Percentiles rank a stretch among this genome's conserved stretches.
These are phyloP conservation scores for Hypoxylon sp. DNA, from an alignment of 2,329 filamentous ascomycete species.

Conservation along the genomic window DNA sequence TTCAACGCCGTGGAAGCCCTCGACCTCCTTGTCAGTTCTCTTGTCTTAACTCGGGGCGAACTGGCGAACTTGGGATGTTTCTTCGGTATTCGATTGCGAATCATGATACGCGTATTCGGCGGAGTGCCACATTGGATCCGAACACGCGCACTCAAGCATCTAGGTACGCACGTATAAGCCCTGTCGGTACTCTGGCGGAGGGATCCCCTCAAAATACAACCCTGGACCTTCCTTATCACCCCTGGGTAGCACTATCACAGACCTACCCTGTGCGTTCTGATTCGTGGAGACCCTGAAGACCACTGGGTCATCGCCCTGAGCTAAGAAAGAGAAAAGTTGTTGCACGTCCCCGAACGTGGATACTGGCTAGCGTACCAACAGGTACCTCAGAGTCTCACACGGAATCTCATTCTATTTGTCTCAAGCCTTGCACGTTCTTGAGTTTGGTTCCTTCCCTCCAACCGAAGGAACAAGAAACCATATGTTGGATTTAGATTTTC, in stretches of 20 bases:
- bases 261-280: conserved; percentile 28
- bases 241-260: conserved; percentile 31
- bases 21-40: conserved; percentile 8
- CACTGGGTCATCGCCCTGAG: conserved; percentile 35
- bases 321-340: conserved; percentile 22
- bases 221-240: conserved; percentile 21
- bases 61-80: conserved; percentile 23
- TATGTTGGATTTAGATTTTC: conserved; percentile 1
- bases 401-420: conserved; percentile 26
- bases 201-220: conserved; percentile 40
- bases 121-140: conserved; percentile 2
- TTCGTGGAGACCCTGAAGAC: conserved; percentile 25
- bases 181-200: conserved; percentile 29
- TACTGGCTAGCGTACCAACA: conserved; percentile 24
- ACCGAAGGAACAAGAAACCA: conserved; percentile 2
- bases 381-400: conserved; percentile 17
- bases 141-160: conserved; percentile 8
- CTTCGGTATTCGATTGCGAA: conserved; percentile 17
- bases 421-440: conserved; percentile 24
- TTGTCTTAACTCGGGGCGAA: conserved; percentile 3
- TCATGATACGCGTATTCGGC: conserved; percentile 13
- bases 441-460: conserved; percentile 13
- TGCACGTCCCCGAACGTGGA: conserved; percentile 31
- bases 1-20: background rate
- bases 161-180: conserved; percentile 20